Conservation (phyloP, 78 protist species). For the Guillardia theta region DNA sequence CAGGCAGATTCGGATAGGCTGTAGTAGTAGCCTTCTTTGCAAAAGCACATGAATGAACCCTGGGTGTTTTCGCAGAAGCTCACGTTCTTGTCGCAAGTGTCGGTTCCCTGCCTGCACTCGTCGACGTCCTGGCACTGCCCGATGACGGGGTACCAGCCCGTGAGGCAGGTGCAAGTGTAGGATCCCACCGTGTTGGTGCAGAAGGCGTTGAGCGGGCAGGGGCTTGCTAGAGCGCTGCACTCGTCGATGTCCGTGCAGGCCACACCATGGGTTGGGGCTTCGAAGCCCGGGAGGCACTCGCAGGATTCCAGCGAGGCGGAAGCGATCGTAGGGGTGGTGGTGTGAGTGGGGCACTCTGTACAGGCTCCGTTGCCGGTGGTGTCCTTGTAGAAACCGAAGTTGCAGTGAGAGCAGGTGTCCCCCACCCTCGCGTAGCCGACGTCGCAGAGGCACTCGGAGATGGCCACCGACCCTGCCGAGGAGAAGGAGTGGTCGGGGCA, state of each 20-base stretch:
- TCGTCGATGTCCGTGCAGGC: not conserved
- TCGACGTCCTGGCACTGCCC: not conserved
- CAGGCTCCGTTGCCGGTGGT: not conserved
- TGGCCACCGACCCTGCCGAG: not conserved
- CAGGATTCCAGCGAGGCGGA: not conserved
- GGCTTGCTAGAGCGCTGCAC: not conserved
- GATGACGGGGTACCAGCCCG: not conserved
- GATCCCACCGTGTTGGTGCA: constrained; percentile 21
- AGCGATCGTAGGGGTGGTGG: not conserved
- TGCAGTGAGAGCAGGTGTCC: not conserved
- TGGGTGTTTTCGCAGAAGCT: not conserved
- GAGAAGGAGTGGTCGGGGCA: not conserved
- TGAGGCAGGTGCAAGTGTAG: not conserved
- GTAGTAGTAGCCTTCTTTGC: not conserved
- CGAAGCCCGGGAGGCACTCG: not conserved
- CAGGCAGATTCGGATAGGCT: not conserved
- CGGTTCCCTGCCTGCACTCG: not conserved
- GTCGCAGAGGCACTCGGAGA: not conserved
- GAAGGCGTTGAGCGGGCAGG: not conserved
- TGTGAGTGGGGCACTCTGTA: not conserved
- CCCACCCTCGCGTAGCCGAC: not conserved
- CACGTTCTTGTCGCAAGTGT: not conserved
- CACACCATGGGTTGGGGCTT: not conserved
- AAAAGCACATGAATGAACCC: not conserved
- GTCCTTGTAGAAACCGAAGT: not conserved